phyloP scores from a whole-genome alignment of 495 filamentous ascomycete genomes.

The Penicillium subrubescens region DNA sequence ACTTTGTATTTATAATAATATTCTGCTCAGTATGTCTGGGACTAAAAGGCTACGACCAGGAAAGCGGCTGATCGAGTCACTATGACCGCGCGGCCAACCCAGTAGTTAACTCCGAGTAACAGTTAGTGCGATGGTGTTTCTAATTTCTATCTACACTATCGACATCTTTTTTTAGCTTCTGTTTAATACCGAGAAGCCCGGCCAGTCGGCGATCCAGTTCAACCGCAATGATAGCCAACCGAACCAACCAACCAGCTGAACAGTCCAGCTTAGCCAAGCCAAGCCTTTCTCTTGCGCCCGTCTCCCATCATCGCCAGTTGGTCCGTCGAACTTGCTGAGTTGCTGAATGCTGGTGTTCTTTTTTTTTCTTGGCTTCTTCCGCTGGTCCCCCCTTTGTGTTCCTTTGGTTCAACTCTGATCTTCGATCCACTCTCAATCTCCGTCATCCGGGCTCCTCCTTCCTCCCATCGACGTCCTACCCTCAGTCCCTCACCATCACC shows the following conservation, averaged over 20 bases:
- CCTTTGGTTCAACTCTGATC: neutral
- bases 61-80: conserved; percentile 5
- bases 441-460: neutral
- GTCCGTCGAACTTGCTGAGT: neutral
- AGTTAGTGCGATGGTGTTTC: too few species aligned
- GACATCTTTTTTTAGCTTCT: neutral
- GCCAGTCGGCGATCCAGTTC: too few species aligned
- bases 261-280: neutral
- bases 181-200: neutral
- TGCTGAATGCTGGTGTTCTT: neutral
- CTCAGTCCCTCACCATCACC: neutral
- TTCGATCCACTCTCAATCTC: neutral
- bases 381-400: neutral
- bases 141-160: too few species aligned
- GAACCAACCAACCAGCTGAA: too few species aligned
- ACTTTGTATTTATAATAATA: too few species aligned
- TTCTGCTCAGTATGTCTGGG: too few species aligned
- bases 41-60: neutral
- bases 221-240: too few species aligned
- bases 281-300: neutral
- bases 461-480: neutral
- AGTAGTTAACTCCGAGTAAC: too few species aligned
- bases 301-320: neutral
- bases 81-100: conserved; percentile 18
- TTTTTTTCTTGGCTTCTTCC: neutral